Evolutionary conservation across 371 early-diverging fungal species (phyloP).

Genomic region (Mortierella sp.): DNA sequence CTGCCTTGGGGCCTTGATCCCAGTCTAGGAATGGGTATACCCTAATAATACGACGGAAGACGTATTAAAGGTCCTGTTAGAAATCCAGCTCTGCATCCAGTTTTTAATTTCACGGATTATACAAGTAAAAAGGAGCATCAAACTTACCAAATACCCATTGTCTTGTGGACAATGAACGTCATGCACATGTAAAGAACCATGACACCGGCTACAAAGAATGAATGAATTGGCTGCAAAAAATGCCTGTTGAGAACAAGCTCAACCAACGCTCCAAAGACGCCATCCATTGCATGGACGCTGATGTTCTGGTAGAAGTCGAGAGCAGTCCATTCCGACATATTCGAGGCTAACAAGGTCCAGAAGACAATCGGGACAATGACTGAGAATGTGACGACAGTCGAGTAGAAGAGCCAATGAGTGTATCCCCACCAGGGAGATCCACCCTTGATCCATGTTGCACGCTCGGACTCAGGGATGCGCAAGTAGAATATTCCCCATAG

Average conservation of each 20-base stretch:
- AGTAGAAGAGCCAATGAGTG: slow-evolving; percentile 39
- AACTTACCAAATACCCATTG: slow-evolving; percentile 58
- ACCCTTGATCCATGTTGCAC: slow-evolving; percentile 26
- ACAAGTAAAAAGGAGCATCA: no score
- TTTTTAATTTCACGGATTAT: no score
- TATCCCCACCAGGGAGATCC: slow-evolving; percentile 41
- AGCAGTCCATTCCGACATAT: slow-evolving; percentile 11
- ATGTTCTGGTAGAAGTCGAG: slow-evolving; percentile 56
- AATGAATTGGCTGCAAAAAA: slow-evolving; percentile 56
- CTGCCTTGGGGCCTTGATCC: slow-evolving; percentile 58
- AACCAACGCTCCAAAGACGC: slow-evolving; percentile 59
- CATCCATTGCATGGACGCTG: slow-evolving; percentile 65
- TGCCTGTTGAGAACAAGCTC: slow-evolving; percentile 64
- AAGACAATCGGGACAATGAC: slow-evolving; percentile 67
- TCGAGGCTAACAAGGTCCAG: slow-evolving; percentile 56
- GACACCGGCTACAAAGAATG: slow-evolving; percentile 55
- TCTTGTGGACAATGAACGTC: slow-evolving; percentile 60
- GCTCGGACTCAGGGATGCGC: slow-evolving; percentile 30
- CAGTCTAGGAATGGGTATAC: slow-evolving; percentile 67
- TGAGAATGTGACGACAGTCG: slow-evolving; percentile 30
- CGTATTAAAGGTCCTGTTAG: no score
- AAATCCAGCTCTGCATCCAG: no score
- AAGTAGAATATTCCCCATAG: slow-evolving; percentile 36
- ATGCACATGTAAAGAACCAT: slow-evolving; percentile 63
- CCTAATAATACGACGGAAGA: no score